Evolutionary conservation across 148 eudicot genomes (phyloP).

Genomic region (Limonium bicolor): DNA sequence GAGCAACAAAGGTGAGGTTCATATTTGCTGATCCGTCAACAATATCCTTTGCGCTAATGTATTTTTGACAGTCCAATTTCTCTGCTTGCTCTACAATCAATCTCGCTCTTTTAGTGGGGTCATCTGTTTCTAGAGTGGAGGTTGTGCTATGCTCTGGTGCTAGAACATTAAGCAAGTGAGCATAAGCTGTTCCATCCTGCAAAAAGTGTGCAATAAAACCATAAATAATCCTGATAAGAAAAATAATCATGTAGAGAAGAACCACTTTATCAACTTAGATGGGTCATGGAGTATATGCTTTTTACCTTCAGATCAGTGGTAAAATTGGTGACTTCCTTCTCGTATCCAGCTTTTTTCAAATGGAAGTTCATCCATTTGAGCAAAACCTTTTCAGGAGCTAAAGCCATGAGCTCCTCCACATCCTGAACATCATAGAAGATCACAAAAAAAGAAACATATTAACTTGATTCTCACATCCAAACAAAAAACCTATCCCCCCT

Average conservation of each 20-base stretch:
- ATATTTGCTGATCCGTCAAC: conserved; percentile 74
- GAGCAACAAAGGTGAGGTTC: conserved; percentile 79
- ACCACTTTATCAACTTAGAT: too few species aligned
- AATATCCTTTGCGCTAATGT: conserved; percentile 64
- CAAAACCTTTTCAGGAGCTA: conserved; percentile 65
- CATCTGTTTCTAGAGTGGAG: conserved; percentile 36
- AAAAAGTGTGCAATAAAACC: conserved; percentile 7
- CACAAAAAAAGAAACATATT: neutral
- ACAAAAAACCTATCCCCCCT: neutral
- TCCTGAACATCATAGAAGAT: conserved; percentile 25
- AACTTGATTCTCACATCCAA: neutral
- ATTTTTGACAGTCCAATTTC: conserved; percentile 57
- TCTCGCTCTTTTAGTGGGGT: conserved; percentile 64
- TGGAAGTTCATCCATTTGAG: conserved; percentile 86
- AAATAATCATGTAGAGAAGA: too few species aligned
- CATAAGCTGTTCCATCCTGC: conserved; percentile 89
- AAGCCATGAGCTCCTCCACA: conserved; percentile 62
- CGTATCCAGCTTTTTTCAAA: conserved; percentile 62
- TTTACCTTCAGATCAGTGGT: conserved; percentile 66
- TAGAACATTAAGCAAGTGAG: conserved; percentile 71
- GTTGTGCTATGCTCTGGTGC: conserved; percentile 59
- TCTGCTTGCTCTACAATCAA: conserved; percentile 69
- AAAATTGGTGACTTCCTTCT: conserved; percentile 59
- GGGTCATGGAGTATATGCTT: too few species aligned
- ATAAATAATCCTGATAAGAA: neutral